Conservation (phyloP, 495 filamentous ascomycete species). For the Lasiosphaeris hirsuta region DNA sequence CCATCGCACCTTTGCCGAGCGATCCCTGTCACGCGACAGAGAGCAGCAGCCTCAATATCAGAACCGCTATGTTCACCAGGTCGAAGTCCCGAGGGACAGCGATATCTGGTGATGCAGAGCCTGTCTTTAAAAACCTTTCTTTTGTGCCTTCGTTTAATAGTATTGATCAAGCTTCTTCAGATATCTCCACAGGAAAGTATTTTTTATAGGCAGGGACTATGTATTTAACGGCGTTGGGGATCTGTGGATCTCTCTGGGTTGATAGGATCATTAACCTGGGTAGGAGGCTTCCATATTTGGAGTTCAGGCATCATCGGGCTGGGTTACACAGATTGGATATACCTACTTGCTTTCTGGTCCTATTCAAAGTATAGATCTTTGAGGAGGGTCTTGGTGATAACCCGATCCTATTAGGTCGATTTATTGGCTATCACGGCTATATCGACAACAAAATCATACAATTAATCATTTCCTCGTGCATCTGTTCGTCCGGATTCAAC, state of each 20-base stretch:
- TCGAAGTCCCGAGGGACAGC: slow-evolving; percentile 24
- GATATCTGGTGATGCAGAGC: slow-evolving; percentile 24
- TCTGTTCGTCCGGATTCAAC: background rate
- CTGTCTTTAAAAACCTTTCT: background rate
- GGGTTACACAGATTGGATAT: slow-evolving; percentile 7
- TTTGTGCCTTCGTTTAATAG: background rate
- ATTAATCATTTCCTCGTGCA: background rate
- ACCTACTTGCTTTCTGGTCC: slow-evolving; percentile 5
- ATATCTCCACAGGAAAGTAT: background rate
- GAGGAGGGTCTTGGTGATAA: no score
- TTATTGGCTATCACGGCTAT: no score
- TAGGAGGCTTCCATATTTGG: background rate
- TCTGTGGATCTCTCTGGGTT: no score
- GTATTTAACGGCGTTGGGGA: no score
- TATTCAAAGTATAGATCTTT: no score
- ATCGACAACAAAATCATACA: background rate
- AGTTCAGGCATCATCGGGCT: background rate
- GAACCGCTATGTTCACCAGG: slow-evolving; percentile 21
- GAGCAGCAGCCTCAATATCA: background rate
- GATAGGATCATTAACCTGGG: no score
- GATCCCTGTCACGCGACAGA: background rate
- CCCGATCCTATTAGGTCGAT: no score
- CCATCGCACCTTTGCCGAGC: background rate
- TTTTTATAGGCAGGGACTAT: no score
- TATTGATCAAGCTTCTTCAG: background rate